Conservation (phyloP, 139 green algal genomes). For the Dunaliella primolecta region DNA sequence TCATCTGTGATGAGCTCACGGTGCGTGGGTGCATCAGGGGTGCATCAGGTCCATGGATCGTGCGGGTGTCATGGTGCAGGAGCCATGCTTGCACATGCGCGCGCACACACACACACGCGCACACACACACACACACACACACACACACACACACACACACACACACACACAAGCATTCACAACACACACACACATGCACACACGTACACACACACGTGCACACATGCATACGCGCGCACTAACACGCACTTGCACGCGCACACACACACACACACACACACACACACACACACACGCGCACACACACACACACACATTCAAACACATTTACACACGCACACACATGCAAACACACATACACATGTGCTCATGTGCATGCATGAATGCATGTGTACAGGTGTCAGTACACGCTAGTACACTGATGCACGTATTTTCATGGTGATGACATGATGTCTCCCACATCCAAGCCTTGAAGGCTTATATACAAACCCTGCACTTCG, state of each 20-base stretch:
- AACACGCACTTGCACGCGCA: background rate
- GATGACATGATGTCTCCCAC: too few species aligned
- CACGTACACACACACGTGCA: background rate
- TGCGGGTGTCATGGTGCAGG: too few species aligned
- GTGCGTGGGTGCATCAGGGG: constrained; percentile 4
- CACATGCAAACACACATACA: background rate
- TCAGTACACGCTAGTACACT: too few species aligned
- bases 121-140: background rate
- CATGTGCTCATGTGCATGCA: background rate
- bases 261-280: background rate
- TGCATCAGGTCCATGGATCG: too few species aligned
- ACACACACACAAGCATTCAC: background rate
- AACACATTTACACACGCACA: background rate
- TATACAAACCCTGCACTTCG: too few species aligned
- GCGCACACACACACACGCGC: background rate
- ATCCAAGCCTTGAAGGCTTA: too few species aligned
- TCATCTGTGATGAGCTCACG: constrained; percentile 67
- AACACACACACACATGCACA: background rate
- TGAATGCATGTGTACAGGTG: background rate
- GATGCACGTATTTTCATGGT: too few species aligned
- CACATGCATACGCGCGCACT: background rate
- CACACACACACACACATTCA: background rate
- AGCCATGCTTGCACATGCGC: background rate
- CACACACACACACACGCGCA: background rate
- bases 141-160: background rate